Evolutionary conservation across 352 stramenopile species (phyloP), one percentile per base, ranked within the genome.

Genomic region (Peronospora belbahrii): DNA sequence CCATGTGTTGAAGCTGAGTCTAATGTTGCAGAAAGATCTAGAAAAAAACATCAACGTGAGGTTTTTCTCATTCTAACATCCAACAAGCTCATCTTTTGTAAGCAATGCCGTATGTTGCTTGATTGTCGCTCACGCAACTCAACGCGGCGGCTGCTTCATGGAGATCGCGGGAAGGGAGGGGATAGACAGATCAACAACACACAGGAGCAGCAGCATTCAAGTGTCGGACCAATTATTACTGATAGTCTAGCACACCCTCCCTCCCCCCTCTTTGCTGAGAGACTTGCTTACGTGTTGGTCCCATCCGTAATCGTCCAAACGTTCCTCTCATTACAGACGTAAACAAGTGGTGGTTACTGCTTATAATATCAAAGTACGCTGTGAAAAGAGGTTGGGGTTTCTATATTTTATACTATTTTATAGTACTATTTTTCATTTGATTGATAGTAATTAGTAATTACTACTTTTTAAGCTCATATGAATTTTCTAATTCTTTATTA

Each of bases 181-280:
- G 59, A 47, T 39, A 54, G 42, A 51, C 43, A 56, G 42, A 62
- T 58, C 10, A 20, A 31, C 42, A 45, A 50, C 41, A 60, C 40
- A 49, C 34, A 55, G 47, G 43, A 52, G 47, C 52, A 44, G n/a
- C n/a, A n/a, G n/a, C n/a, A n/a, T n/a, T 48, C 37, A 56, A 62
- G 58, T 67, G 59, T 67, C 59, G 53, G 53, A 60, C 59, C 59
- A 56, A 27, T 32, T 48, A 35, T n/a, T n/a, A n/a, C n/a, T n/a
- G n/a, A n/a, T 31, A 19, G 23, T 27, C 28, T 15, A 27, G 39
- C 31, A 22, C 44, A 47, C 27, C 37, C 32, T 15, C 44, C 34
- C 40, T 41, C 35, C 23, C 40, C 22, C 40, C 45, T 62, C 45
- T 51, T 57, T 31, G 43, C 48, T 22, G 27, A 61, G 51, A 58